Evolutionary conservation across 2,329 filamentous ascomycete species (phyloP).

Genomic region (Magnaporthales sp.): DNA sequence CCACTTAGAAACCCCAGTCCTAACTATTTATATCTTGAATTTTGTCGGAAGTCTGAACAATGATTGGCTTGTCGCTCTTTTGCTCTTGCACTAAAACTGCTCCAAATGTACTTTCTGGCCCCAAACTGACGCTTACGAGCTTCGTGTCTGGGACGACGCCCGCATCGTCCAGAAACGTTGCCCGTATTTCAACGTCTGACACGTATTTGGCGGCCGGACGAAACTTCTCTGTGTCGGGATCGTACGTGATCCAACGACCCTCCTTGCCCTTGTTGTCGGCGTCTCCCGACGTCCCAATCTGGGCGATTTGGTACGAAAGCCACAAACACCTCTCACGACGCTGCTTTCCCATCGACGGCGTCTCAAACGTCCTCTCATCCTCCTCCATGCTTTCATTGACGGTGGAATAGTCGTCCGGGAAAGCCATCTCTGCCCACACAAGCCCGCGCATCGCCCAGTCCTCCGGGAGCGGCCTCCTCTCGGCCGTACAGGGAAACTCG

Average conservation of each 20-base stretch:
- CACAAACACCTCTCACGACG: no score
- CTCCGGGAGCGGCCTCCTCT: constrained; percentile 52
- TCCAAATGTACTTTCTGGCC: no score
- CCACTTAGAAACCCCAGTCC: no score
- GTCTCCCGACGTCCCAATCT: constrained; percentile 49
- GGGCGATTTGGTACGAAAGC: no score
- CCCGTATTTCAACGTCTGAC: constrained; percentile 14
- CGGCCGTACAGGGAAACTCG: constrained; percentile 36
- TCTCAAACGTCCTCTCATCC: constrained; percentile 58
- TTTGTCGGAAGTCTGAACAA: no score
- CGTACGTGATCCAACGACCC: constrained; percentile 37
- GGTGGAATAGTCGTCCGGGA: constrained; percentile 49
- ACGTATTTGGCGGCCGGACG: constrained; percentile 27
- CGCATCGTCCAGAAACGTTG: neutral
- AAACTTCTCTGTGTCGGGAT: constrained; percentile 28
- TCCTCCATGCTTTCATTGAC: constrained; percentile 49
- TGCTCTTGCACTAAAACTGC: no score
- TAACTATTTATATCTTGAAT: no score
- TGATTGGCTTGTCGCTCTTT: no score
- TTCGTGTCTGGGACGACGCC: neutral
- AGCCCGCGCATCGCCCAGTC: no score
- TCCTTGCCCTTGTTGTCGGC: constrained; percentile 35
- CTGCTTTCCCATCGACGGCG: constrained; percentile 47
- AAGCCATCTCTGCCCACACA: constrained; percentile 50
- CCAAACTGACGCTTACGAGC: no score